Evolutionary conservation across 1,139 yeast species (phyloP).

Genomic region (Protomyces pachydermus): DNA sequence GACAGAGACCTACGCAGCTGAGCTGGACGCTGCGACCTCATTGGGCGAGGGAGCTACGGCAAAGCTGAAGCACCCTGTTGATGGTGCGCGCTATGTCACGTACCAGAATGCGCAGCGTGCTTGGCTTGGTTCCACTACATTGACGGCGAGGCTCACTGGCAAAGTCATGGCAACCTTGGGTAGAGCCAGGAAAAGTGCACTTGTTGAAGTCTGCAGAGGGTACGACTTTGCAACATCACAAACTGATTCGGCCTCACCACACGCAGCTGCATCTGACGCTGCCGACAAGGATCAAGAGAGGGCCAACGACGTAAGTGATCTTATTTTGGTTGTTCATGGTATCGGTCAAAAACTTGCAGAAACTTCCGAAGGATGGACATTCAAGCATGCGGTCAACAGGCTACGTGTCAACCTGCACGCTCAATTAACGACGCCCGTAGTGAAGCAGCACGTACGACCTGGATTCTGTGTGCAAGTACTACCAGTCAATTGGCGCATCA

Average conservation of each 20-base stretch:
- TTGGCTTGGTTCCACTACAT: constrained; percentile 7
- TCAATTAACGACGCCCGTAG: constrained; percentile 35
- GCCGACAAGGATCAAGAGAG: constrained; percentile 7
- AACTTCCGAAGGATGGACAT: constrained; percentile 73
- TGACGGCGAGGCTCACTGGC: constrained; percentile 5
- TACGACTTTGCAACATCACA: constrained; percentile 12
- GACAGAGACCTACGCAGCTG: constrained; percentile 38
- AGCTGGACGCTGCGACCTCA: constrained; percentile 37
- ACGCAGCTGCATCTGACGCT: neutral
- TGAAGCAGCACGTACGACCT: constrained; percentile 34
- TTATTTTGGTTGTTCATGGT: constrained; percentile 84
- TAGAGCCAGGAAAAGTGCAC: neutral
- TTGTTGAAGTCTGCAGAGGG: constrained; percentile 15
- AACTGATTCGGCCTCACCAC: neutral
- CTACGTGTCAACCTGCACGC: constrained; percentile 47
- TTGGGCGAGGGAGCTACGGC: constrained; percentile 39
- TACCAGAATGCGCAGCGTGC: constrained; percentile 7
- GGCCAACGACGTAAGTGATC: constrained; percentile 31
- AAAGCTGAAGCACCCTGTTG: constrained; percentile 32
- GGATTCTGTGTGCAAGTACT: constrained; percentile 38
- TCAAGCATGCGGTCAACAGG: constrained; percentile 76
- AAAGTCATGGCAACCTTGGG: constrained; percentile 9
- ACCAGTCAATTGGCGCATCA: constrained; percentile 45
- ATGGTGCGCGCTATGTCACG: constrained; percentile 3
- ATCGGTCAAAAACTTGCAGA: constrained; percentile 86